Evolutionary conservation across 768 basidiomycete species (phyloP), one percentile per base, ranked within the genome.

Genomic region (Psilocybe subaeruginosa): DNA sequence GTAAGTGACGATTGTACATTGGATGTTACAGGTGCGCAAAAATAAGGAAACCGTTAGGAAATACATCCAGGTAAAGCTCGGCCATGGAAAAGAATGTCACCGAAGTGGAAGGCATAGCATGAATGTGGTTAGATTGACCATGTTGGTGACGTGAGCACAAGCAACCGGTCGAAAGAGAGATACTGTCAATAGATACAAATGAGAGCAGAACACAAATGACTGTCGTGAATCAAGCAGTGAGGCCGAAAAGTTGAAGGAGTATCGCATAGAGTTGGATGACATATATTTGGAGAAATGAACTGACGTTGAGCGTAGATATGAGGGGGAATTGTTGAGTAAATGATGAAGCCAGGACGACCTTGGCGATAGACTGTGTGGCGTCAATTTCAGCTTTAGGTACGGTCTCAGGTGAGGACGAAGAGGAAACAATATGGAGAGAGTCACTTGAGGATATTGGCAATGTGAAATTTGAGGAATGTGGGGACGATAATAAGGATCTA

Each of bases 231-330:
- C 52, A 54, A 55, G 45, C 19, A 55, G 53, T 45, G 47, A 56
- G 39, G 14, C 66, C 60, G n/a, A 63, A 63, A 51, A 67, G 59
- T 51, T 77, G 75, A 65, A 77, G 64, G 53, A 80, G 66, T 61
- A 81, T 54, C 59, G 75, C 72, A 68, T 81, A 81, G 72, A 81
- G 67, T 66, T 81, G 75, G 58, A 78, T 65, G 65, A 79, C 70
- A 67, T 79, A 81, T 65, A 81, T 67, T 70, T 76, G 77, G 62
- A 80, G 74, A 70, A 81, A 63, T 17, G 43, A 14, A 30, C 23
- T 55, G 54, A 16, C 35, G 27, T 29, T 45, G 33, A 56, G 53
- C 19, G 54, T 72, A 71, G 71, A 70, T 74, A 76, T 74, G 72
- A 76, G 66, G 56, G 56, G 56, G 30, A 60, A 45, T 54, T 77